A percentile compares a stretch with the other conserved stretches of the same genome.
Evolutionary conservation across 768 basidiomycete species (phyloP).

Genomic region (Tulasnella sp.): DNA sequence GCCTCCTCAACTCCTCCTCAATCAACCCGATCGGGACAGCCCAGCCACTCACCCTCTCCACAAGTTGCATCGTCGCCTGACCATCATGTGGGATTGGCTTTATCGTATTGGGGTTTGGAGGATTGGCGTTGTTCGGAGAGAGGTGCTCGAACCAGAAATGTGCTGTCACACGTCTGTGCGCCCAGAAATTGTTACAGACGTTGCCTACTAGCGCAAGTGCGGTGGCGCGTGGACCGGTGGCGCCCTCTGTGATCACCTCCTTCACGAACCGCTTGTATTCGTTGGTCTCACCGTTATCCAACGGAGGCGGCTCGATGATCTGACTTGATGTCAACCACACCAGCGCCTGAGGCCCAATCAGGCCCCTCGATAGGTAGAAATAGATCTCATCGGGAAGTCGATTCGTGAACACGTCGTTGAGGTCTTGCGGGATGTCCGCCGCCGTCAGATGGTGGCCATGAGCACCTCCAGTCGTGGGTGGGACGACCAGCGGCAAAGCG

Average conservation of each 20-base stretch:
- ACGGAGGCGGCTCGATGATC: constrained; percentile 74
- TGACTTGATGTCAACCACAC: constrained; percentile 82
- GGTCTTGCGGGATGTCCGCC: constrained; percentile 78
- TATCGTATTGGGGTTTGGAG: constrained; percentile 36
- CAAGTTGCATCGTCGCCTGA: constrained; percentile 70
- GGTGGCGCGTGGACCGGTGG: constrained; percentile 86
- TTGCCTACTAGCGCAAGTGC: constrained; percentile 79
- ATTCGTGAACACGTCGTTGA: constrained; percentile 91
- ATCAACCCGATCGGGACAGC: constrained; percentile 74
- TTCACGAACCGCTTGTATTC: constrained; percentile 93
- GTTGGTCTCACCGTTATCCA: constrained; percentile 90
- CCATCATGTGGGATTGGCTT: constrained; percentile 52
- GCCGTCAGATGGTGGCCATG: constrained; percentile 53
- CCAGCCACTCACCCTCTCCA: constrained; percentile 84
- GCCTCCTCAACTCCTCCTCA: constrained; percentile 89
- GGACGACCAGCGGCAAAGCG: constrained; percentile 67
- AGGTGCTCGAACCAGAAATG: constrained; percentile 65
- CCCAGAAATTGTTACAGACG: constrained; percentile 73
- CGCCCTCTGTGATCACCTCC: constrained; percentile 91
- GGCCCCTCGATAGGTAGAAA: constrained; percentile 88
- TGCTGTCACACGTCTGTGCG: constrained; percentile 57
- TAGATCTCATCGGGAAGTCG: constrained; percentile 94
- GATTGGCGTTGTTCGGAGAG: constrained; percentile 21
- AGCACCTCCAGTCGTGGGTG: constrained; percentile 35
- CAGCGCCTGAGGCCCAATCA: constrained; percentile 78